Conservation (phyloP, 306 rosid species). For the Fagus sylvatica region DNA sequence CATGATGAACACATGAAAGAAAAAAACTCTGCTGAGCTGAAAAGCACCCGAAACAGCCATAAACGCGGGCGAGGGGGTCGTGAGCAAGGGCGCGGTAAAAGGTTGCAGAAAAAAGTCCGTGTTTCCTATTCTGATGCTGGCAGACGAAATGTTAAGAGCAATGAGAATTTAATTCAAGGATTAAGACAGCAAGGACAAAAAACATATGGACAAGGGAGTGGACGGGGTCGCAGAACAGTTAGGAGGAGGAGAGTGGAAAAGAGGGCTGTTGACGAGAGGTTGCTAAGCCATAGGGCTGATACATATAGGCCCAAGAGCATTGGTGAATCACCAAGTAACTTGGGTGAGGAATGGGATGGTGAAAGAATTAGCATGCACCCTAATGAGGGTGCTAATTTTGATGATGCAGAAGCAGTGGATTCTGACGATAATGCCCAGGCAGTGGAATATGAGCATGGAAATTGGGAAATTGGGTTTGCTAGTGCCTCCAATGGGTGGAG, state of each 20-base stretch:
- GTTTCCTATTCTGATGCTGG: slow-evolving; percentile 46
- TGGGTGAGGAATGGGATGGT: slow-evolving; percentile 77
- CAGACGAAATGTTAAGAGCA: slow-evolving; percentile 42
- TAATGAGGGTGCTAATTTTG: slow-evolving; percentile 50
- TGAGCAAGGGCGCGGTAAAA: slow-evolving; percentile 72
- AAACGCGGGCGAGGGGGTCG: slow-evolving; percentile 73
- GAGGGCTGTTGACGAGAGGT: slow-evolving; percentile 65
- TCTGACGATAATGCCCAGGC: slow-evolving; percentile 80
- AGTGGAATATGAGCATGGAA: slow-evolving; percentile 75
- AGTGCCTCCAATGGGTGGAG: slow-evolving; percentile 68
- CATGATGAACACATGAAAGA: slow-evolving; percentile 38
- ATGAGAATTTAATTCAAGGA: slow-evolving; percentile 49
- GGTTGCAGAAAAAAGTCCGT: slow-evolving; percentile 47
- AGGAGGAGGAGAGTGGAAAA: slow-evolving; percentile 76
- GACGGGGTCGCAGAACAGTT: slow-evolving; percentile 87
- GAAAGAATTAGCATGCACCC: slow-evolving; percentile 48
- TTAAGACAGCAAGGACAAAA: slow-evolving; percentile 52
- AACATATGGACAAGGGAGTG: slow-evolving; percentile 61
- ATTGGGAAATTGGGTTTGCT: slow-evolving; percentile 76
- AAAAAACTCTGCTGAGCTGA: slow-evolving; percentile 48
- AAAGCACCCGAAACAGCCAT: slow-evolving; percentile 48
- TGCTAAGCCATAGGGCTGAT: slow-evolving; percentile 37
- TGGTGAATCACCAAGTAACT: slow-evolving; percentile 60
- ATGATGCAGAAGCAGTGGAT: slow-evolving; percentile 68
- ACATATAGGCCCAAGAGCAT: slow-evolving; percentile 45